Evolutionary conservation across 768 basidiomycete genomes (phyloP), one percentile per base, ranked within the genome.

Genomic region (Boletus edulis): DNA sequence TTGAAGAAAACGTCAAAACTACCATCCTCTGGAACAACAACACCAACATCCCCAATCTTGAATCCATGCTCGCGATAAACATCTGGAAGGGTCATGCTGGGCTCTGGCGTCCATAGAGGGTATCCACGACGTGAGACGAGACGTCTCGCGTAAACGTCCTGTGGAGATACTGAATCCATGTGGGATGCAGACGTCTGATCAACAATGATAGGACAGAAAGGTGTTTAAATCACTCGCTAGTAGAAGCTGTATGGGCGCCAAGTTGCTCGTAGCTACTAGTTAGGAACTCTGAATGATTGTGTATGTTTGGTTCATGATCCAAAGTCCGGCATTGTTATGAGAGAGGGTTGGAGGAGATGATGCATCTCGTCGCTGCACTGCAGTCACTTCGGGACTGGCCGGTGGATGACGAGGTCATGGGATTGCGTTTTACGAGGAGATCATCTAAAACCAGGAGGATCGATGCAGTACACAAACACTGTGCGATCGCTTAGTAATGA

Each of bases 401-500:
- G 3, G 69, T 74, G 0, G 60, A 64, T 10, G 70, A 67, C 13
- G 57, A 61, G 31, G 60, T 57, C 35, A 72, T 65, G 61, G 56
- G 40, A 5, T 46, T 22, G 59, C 18, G 0, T 70, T 71, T 49
- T 71, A 70, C 7, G 58, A 61, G 37, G 56, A 60, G 15, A 38
- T 56, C 3, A 20, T 70, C 43, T 57, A 10, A 62, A 54, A 22
- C 22, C 52, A 13, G 54, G 41, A 15, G 58, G 51, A 3, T n/a
- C 24, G 38, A 37, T 58, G 41, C 47, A 64, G 15, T 52, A 37
- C 45, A 62, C 60, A 14, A 52, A 63, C 11, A 40, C 58, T 15
- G 69, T 65, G 9, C 46, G 42, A 29, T 59, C 54, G 11, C 57
- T 70, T 44, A n/a, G n/a, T n/a, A 54, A 55, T 8, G 54, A 62